phyloP scores from a whole-genome alignment of 2,329 filamentous ascomycete genomes.

The Parascedosporium putredinis region DNA sequence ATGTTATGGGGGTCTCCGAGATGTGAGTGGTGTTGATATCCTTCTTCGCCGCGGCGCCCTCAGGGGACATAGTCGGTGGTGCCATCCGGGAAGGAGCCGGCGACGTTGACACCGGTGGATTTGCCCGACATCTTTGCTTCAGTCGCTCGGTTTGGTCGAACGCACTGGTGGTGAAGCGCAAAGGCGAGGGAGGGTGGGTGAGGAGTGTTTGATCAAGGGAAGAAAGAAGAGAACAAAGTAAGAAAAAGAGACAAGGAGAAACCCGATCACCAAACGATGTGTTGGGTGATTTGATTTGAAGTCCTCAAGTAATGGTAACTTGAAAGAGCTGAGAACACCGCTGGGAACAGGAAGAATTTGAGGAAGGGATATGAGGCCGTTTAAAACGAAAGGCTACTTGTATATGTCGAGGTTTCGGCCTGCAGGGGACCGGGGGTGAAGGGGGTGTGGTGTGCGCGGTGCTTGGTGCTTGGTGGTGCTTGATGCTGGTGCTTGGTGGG shows the following conservation, averaged over 20 bases:
- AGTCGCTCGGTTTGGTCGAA: not conserved
- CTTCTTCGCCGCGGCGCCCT: slow-evolving; percentile 11
- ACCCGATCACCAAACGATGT: no score
- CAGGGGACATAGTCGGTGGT: slow-evolving; percentile 45
- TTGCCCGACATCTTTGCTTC: not conserved
- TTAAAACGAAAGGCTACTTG: slow-evolving; percentile 1
- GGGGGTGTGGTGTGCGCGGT: not conserved
- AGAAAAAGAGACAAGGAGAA: not conserved
- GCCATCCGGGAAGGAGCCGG: slow-evolving; percentile 34
- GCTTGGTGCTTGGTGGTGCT: not conserved
- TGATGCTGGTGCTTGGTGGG: no score
- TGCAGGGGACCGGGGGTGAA: not conserved
- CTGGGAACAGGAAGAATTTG: not conserved
- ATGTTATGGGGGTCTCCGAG: slow-evolving; percentile 70
- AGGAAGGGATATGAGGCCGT: not conserved
- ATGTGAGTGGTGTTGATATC: slow-evolving; percentile 70
- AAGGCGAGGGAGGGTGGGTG: no score
- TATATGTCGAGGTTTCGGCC: not conserved
- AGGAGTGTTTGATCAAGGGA: not conserved
- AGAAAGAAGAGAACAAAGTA: not conserved
- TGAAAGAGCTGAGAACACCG: not conserved
- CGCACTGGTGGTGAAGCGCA: not conserved
- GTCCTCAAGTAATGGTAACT: not conserved
- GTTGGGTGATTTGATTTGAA: not conserved
- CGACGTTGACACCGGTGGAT: slow-evolving; percentile 14